Conservation (phyloP, 495 filamentous ascomycete genomes). For the Penicillium canariense region DNA sequence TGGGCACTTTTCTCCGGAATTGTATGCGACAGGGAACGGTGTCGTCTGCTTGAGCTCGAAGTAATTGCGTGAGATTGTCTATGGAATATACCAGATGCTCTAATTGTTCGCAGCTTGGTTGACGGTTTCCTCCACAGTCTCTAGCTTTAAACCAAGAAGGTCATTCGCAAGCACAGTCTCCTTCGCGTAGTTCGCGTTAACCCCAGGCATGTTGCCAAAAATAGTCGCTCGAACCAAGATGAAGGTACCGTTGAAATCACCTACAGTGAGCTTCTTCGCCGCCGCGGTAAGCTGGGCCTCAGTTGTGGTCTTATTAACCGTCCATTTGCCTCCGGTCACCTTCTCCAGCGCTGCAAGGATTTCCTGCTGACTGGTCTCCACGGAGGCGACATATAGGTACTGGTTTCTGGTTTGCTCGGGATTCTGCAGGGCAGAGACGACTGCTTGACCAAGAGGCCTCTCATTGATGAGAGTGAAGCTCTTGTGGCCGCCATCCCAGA, state of each 20-base stretch:
- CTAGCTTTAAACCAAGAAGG: constrained; percentile 27
- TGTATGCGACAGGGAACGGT: neutral
- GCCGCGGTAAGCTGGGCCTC: constrained; percentile 28
- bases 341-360: constrained; percentile 45
- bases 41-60: neutral
- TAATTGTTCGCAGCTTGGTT: constrained; percentile 14
- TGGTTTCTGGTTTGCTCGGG: constrained; percentile 44
- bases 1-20: constrained; percentile 9
- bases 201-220: constrained; percentile 26
- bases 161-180: constrained; percentile 29
- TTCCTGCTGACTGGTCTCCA: constrained; percentile 45
- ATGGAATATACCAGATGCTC: neutral
- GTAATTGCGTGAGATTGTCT: neutral
- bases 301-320: constrained; percentile 30
- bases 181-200: constrained; percentile 30
- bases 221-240: constrained; percentile 27
- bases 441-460: constrained; percentile 35
- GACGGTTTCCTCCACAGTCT: constrained; percentile 30
- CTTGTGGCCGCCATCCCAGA: constrained; percentile 44
- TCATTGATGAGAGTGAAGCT: constrained; percentile 41
- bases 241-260: constrained; percentile 36
- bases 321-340: constrained; percentile 40
- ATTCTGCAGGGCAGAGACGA: constrained; percentile 39
- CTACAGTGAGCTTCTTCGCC: constrained; percentile 30
- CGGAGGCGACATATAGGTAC: constrained; percentile 46